A percentile compares a stretch with the other conserved stretches of the same genome.
Conservation (phyloP, 2,329 filamentous ascomycete species). For the Pleomassaria siparia region DNA sequence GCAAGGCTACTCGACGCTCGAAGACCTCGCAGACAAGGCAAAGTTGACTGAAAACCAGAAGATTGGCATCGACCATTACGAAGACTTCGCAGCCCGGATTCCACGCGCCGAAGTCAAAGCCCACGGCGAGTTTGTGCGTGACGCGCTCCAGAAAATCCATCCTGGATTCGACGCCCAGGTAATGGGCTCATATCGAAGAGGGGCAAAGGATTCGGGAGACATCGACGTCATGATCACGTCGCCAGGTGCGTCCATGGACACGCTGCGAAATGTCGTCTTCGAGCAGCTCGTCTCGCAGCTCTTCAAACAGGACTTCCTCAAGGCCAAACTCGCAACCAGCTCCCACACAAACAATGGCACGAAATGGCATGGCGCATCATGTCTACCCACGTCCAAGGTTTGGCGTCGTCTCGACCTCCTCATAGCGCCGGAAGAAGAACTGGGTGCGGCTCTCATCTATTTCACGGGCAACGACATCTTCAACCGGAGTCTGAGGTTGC, state of each 20-base stretch:
- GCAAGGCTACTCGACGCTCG: slow-evolving; percentile 71
- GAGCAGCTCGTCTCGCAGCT: slow-evolving; percentile 65
- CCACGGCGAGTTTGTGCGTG: slow-evolving; percentile 66
- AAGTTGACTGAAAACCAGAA: slow-evolving; percentile 69
- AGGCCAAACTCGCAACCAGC: slow-evolving; percentile 65
- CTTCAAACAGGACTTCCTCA: slow-evolving; percentile 65
- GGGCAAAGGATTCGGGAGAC: slow-evolving; percentile 72
- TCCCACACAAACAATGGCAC: slow-evolving; percentile 59
- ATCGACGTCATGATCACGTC: slow-evolving; percentile 85
- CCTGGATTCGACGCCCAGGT: slow-evolving; percentile 68
- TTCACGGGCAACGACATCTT: slow-evolving; percentile 97
- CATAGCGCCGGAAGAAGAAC: slow-evolving; percentile 75
- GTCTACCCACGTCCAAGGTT: slow-evolving; percentile 58
- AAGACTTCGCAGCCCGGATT: slow-evolving; percentile 78
- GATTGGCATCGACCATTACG: slow-evolving; percentile 76
- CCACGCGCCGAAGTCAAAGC: slow-evolving; percentile 73
- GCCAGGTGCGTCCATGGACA: slow-evolving; percentile 52
- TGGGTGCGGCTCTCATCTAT: slow-evolving; percentile 87
- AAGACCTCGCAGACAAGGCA: slow-evolving; percentile 65
- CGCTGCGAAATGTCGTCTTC: slow-evolving; percentile 65
- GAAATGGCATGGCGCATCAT: slow-evolving; percentile 88
- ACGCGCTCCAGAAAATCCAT: slow-evolving; percentile 63
- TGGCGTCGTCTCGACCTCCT: slow-evolving; percentile 88
- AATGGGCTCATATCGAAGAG: slow-evolving; percentile 82
- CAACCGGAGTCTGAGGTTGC: slow-evolving; percentile 78